Conservation (phyloP, 2,329 filamentous ascomycete species). For the Colletotrichum sp. region DNA sequence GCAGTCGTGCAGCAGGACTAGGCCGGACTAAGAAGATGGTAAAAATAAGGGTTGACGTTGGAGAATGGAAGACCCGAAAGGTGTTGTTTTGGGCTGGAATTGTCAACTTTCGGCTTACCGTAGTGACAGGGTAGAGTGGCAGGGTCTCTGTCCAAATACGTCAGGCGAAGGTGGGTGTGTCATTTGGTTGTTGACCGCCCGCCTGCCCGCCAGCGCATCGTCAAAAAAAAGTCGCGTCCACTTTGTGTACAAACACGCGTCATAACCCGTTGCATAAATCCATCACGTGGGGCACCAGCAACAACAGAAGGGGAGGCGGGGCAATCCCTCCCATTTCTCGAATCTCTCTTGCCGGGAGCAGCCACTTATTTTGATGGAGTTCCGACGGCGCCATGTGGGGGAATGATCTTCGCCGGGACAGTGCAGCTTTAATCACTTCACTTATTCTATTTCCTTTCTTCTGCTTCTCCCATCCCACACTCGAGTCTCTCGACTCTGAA, state of each 20-base stretch:
- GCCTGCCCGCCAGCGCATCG: not conserved
- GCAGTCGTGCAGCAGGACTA: not conserved
- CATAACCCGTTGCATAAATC: slow-evolving; percentile 17
- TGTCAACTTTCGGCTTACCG: slow-evolving; percentile 4
- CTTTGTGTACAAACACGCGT: slow-evolving; percentile 12
- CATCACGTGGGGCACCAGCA: slow-evolving; percentile 1
- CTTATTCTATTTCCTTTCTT: not conserved
- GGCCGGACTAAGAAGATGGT: not conserved
- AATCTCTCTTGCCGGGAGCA: not conserved
- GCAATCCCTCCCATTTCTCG: not conserved
- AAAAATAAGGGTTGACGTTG: not conserved
- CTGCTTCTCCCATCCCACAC: not conserved
- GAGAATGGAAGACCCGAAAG: not conserved
- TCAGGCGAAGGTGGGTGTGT: not conserved
- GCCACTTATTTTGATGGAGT: not conserved
- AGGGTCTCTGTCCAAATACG: slow-evolving; percentile 8
- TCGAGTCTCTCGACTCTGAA: not conserved
- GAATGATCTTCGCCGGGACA: not conserved
- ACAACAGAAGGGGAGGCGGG: slow-evolving; percentile 4
- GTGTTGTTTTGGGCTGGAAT: not conserved
- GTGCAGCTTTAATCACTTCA: not conserved
- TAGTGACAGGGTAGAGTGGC: slow-evolving; percentile 10
- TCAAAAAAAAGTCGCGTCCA: slow-evolving; percentile 7
- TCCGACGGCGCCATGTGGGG: not conserved
- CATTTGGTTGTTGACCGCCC: slow-evolving; percentile 1